Base-by-base conservation (phyloP, 1,284 basidiomycete genomes). In the Laetiporus sulphureus region DNA sequence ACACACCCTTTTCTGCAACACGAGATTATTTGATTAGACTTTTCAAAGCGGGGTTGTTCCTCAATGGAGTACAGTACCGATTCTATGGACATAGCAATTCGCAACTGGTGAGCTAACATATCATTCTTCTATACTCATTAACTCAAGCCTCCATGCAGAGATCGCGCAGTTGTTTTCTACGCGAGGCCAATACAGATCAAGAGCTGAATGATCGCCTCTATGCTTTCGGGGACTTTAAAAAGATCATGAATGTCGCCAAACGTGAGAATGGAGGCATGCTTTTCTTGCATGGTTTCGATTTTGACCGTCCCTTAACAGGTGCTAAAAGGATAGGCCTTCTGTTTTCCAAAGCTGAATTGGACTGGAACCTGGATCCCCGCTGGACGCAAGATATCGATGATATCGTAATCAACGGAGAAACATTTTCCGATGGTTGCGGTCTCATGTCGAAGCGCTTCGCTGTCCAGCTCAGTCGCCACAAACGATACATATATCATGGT, bases 51-150 rank as follows among this genome's bases (percentile, higher is more conserved):
- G 79, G 79, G 0, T 44, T 83, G 2, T 72, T 70, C 48, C 53
- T 83, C 47, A 81, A 83, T 46, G 68, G 65, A 1, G 58, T 69
- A 0, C 75, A 80, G 50, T 80, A 81, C 57, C 70, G 78, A 3
- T 83, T 82, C 52, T 81, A 79, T 47, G 75, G 77, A 45, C 79
- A 83, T 45, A 80, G 77, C 35, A 80, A 81, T 53, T 82, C 77
- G 45, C 80, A 83, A 48, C 50, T 82, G 53, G 75, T 79, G 48
- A n/a, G 69, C 50, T 16, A 19, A 15, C 18, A 5, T 35, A 8
- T 6, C 24, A 7, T 20, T 18, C 1, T 5, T 20, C 5, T n/a
- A n/a, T n/a, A n/a, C n/a, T 27, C 8, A 2, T 18, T 19, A 23
- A 10, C 19, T 30, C 20, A 46, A 25, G 33, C 19, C 3, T 0